A percentile compares a stretch with the other conserved stretches of the same genome.
These are phyloP conservation scores for Nephelium lappaceum DNA, from an alignment of 345 rosid genomes.

Conservation along the genomic window DNA sequence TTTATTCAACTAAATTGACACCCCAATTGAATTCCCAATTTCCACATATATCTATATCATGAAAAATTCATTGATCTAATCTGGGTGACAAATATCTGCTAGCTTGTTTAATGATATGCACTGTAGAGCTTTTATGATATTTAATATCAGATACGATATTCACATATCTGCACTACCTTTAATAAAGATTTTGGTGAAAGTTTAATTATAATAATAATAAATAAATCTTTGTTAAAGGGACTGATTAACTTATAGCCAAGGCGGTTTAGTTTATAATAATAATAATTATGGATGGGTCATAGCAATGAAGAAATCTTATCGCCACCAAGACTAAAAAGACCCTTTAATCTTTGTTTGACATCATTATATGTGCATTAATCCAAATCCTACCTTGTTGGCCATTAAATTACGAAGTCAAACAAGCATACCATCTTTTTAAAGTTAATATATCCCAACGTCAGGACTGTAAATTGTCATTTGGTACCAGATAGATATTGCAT, in stretches of 20 bases:
- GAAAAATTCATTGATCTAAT: too few relatives aligned
- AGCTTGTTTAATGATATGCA: not conserved
- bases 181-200: conserved; percentile 39
- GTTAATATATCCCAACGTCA: not conserved
- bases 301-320: not conserved
- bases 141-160: too few relatives aligned
- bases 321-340: not conserved
- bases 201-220: not conserved
- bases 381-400: not conserved
- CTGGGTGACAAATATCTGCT: not conserved
- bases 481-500: too few relatives aligned
- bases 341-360: conserved; percentile 19
- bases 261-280: not conserved
- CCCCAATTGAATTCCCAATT: not conserved
- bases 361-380: conserved; percentile 5
- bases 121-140: not conserved
- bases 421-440: not conserved
- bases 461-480: not conserved
- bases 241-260: not conserved
- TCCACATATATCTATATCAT: too few relatives aligned
- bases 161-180: conserved; percentile 35
- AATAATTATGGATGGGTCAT: conserved; percentile 13
- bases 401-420: conserved; percentile 4
- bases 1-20: not conserved
- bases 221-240: conserved; percentile 17